Base-by-base conservation (phyloP, 2,329 filamentous ascomycete genomes). In the Paraphoma sp. region DNA sequence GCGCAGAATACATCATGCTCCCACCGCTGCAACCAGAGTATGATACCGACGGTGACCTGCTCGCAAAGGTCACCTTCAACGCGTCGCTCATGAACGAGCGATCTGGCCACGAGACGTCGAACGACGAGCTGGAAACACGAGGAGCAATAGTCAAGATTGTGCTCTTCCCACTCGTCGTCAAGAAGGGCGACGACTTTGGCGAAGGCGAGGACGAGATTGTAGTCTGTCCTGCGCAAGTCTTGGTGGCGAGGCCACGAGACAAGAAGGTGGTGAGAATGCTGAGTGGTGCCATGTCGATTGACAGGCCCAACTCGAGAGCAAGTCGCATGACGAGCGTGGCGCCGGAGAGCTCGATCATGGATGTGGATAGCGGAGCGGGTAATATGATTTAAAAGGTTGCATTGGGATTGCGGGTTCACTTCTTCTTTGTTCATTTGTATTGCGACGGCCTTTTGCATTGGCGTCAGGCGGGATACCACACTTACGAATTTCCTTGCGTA, bases 1-100 rank as follows among this genome's bases (percentile, higher is more conserved):
- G 92, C 57, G 93, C 95, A 38, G 95, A 98, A 80, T 99, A 97
- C 81, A 95, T 97, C 82, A 99, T 99, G 94, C 87, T 98, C 16
- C 94, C 95, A 29, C 95, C 95, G 4, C 83, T 97, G 53, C 92
- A 95, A 76, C 95, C 95, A 18, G 93, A 97, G 76, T 98, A 97
- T 78, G 93, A 98, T 77, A 89, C 88, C 67, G 92, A 95, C 61
- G 95, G 95, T 67, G 94, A 98, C 71, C 86, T 99, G 8, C 85
- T 89, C 14, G 90, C 91, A 52, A 94, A 93, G 54, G 92, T 98
- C 9, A 85, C 87, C 57, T 99, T 99, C 86, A 97, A 97, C 71
- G 90, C 94, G 1, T 86, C 90, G 31, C 86, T 97, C 70, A 98
- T 99, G 94, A 96, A 95, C 71, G 94, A 97, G 80, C 89, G 92